A percentile compares a stretch with the other conserved stretches of the same genome.
phyloP scores from a whole-genome alignment of 768 basidiomycete genomes.

The Tricholoma matsutake region DNA sequence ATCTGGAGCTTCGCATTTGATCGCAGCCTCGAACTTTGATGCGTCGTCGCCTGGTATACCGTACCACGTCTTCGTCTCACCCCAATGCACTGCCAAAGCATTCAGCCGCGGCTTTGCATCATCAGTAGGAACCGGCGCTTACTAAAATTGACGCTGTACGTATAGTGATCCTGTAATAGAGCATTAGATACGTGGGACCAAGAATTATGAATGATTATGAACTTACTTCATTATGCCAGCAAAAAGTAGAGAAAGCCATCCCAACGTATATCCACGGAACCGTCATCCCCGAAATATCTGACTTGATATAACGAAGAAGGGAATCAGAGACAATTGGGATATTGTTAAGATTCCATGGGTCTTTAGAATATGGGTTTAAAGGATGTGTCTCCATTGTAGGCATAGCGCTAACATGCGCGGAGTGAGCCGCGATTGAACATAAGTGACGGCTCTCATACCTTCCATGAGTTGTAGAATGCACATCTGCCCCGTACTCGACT shows the following conservation, averaged over 20 bases:
- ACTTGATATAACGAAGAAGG: slow-evolving; percentile 94
- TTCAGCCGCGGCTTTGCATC: slow-evolving; percentile 10
- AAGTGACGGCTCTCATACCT: slow-evolving; percentile 52
- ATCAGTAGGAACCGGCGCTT: slow-evolving; percentile 30
- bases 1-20: slow-evolving; percentile 93
- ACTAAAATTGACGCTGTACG: slow-evolving; percentile 95
- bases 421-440: slow-evolving; percentile 4
- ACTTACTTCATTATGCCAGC: slow-evolving; percentile 96
- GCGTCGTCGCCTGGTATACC: slow-evolving; percentile 95
- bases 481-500: slow-evolving; percentile 98
- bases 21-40: slow-evolving; percentile 94
- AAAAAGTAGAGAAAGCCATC: slow-evolving; percentile 98
- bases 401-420: slow-evolving; percentile 67
- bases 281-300: slow-evolving; percentile 99
- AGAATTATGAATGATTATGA: not conserved
- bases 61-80: slow-evolving; percentile 99
- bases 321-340: slow-evolving; percentile 92
- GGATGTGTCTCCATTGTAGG: slow-evolving; percentile 95
- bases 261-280: slow-evolving; percentile 99
- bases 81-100: slow-evolving; percentile 83
- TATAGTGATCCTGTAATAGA: slow-evolving; percentile 85
- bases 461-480: slow-evolving; percentile 96
- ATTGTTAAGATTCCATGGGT: slow-evolving; percentile 98
- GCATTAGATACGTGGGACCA: not conserved
- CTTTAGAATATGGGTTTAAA: slow-evolving; percentile 77